Evolutionary conservation across 768 basidiomycete species (phyloP), one percentile per base, ranked within the genome.

Genomic region (Suillus ampliporus): DNA sequence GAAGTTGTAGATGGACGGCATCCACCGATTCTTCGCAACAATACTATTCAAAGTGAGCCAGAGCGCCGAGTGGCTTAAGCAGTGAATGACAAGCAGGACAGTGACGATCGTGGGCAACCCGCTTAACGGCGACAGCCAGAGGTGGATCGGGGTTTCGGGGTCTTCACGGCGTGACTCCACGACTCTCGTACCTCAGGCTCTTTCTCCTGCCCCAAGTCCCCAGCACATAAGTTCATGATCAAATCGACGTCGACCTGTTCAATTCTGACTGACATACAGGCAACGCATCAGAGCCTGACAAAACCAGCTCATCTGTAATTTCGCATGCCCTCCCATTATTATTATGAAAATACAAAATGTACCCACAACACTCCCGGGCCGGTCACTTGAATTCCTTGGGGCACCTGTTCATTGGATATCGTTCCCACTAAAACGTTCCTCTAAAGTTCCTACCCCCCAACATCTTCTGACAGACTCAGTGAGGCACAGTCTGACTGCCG

Each of bases 71-170:
- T 17, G 17, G 38, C 37, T 17, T 56, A 11, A n/a, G n/a, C n/a
- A n/a, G 37, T 38, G 10, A 40, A 56, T 17, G 15, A 38, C 54
- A 23, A 40, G 17, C 54, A 56, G 17, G 52, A 28, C 38, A 7
- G 38, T 38, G 21, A 4, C 19, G 23, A 56, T 56, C 53, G 54
- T 40, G 38, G 37, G 38, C 54, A 56, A 56, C 23, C 21, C 23
- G 38, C 10, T 26, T 53, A 35, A 21, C 34, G 11, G 13, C 26
- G 23, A 38, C 37, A 26, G 13, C 31, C 51, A 5, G 43, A n/a
- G n/a, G n/a, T 21, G 8, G 28, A 15, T 35, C 13, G 17, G n/a
- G 19, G 38, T 56, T 40, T 38, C 54, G 54, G 54, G 54, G 54
- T 56, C 54, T 40, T 56, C 38, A n/a, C 38, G 17, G 54, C 17